These are phyloP conservation scores for Colletotrichum sp. DNA, from an alignment of 2,329 filamentous ascomycete species.

Conservation along the genomic window DNA sequence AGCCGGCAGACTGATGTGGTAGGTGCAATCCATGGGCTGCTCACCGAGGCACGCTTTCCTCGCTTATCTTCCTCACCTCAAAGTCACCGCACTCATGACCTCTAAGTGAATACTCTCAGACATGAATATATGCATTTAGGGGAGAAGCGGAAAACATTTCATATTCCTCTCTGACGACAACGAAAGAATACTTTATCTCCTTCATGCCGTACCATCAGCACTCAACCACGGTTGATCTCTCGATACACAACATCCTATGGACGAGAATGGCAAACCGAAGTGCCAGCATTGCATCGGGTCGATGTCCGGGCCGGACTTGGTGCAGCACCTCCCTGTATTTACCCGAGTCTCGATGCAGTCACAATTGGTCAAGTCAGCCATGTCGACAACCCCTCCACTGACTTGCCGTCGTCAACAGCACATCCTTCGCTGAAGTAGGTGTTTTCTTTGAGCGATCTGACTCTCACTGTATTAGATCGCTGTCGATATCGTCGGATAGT, in stretches of 20 bases:
- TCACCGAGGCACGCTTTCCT: background rate
- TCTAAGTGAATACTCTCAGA: background rate
- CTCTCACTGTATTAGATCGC: background rate
- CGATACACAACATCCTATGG: background rate
- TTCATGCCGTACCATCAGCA: background rate
- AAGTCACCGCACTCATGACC: background rate
- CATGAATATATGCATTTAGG: background rate
- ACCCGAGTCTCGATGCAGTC: conserved; percentile 6
- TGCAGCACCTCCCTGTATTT: background rate
- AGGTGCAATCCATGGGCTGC: background rate
- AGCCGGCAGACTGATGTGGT: background rate
- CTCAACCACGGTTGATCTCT: background rate
- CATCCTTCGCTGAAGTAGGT: background rate
- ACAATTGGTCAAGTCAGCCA: background rate
- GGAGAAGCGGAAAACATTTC: background rate
- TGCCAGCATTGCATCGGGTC: background rate
- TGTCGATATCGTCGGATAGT: conserved; percentile 8
- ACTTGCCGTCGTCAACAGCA: background rate
- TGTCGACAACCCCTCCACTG: background rate
- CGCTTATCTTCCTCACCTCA: background rate
- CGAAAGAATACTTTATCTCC: background rate
- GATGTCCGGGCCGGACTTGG: background rate
- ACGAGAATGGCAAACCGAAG: background rate
- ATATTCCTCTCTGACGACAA: background rate
- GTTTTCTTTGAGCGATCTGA: background rate